Evolutionary conservation across 176 grass and related monocot species (phyloP).

Genomic region (Aegilops sharonensis): DNA sequence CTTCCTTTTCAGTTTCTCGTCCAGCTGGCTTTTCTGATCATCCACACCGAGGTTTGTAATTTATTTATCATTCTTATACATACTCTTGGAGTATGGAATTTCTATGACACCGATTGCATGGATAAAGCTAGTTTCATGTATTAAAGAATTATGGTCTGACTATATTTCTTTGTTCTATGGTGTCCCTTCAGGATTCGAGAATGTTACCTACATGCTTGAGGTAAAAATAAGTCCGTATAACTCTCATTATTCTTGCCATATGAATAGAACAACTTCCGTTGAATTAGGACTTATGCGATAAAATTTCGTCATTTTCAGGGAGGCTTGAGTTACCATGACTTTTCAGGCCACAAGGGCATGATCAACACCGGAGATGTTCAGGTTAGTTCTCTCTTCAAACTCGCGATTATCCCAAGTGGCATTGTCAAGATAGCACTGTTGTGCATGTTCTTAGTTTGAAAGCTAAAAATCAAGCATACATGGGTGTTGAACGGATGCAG

Average conservation of each 20-base stretch:
- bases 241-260: neutral
- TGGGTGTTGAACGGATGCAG: neutral
- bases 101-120: slow-evolving; percentile 21
- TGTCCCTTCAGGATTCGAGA: slow-evolving; percentile 62
- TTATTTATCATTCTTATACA: slow-evolving; percentile 37
- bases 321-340: slow-evolving; percentile 69
- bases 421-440: neutral
- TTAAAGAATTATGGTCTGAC: neutral
- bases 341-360: slow-evolving; percentile 84
- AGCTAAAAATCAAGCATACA: neutral
- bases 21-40: slow-evolving; percentile 73
- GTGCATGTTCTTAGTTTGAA: neutral
- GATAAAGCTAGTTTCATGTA: no score
- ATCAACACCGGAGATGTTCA: slow-evolving; percentile 76
- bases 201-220: slow-evolving; percentile 80
- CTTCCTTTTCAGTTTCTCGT: slow-evolving; percentile 47
- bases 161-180: neutral
- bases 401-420: no score
- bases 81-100: no score
- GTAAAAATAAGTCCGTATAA: slow-evolving; percentile 26
- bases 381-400: slow-evolving; percentile 45
- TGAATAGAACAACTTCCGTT: neutral
- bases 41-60: slow-evolving; percentile 64
- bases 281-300: neutral
- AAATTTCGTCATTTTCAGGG: slow-evolving; percentile 39